Percentiles rank a stretch among this genome's conserved stretches.
Conservation (phyloP, 164 flowering plant species). For the Kalanchoe fedtschenkoi region DNA sequence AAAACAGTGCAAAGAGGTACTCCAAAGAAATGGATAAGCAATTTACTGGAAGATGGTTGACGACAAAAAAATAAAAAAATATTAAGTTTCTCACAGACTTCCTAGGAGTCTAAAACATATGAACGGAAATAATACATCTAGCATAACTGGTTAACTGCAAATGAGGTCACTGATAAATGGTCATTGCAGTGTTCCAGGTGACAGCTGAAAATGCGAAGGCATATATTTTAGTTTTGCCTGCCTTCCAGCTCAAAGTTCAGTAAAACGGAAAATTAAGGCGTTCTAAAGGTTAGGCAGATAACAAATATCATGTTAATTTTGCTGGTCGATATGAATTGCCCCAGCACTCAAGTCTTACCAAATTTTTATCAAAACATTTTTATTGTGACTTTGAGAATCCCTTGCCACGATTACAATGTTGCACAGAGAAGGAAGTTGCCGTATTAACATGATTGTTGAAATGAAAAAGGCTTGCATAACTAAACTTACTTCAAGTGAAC, state of each 20-base stretch:
- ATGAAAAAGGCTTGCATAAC: neutral
- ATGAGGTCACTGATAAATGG: neutral
- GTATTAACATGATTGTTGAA: neutral
- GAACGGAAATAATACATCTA: neutral
- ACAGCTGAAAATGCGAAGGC: neutral
- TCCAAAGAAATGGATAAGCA: neutral
- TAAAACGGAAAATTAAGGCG: neutral
- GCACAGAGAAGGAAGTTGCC: neutral
- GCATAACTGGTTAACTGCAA: neutral
- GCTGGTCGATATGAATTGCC: neutral
- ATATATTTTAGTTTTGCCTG: neutral
- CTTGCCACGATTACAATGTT: neutral
- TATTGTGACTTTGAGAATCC: neutral
- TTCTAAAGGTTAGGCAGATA: neutral
- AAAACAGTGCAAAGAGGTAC: neutral
- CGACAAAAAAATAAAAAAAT: no score
- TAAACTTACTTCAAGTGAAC: slow-evolving; percentile 70
- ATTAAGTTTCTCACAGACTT: neutral
- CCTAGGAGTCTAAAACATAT: neutral
- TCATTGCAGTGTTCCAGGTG: neutral
- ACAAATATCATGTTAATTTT: neutral
- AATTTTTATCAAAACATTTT: neutral
- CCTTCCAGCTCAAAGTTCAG: neutral
- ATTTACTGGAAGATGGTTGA: neutral
- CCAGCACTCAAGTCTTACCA: neutral